phyloP scores from a whole-genome alignment of 2,329 filamentous ascomycete genomes.

The Thermochaetoides dissita region DNA sequence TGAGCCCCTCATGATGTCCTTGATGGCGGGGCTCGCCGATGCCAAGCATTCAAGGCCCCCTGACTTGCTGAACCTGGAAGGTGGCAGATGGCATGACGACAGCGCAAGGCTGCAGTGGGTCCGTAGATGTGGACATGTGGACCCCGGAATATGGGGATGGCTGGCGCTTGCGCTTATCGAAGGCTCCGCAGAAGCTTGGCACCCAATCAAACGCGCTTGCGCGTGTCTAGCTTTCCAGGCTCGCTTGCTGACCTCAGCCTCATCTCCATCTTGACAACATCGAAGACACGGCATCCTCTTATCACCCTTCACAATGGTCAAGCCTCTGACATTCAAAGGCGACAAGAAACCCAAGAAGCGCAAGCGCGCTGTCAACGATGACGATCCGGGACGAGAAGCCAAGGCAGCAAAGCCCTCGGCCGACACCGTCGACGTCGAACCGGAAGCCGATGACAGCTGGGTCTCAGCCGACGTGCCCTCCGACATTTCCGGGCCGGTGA shows the following conservation, averaged over 20 bases:
- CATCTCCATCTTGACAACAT: too few relatives aligned
- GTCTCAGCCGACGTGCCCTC: conserved; percentile 62
- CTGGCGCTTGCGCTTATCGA: too few relatives aligned
- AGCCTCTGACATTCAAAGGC: conserved; percentile 87
- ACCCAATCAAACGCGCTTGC: too few relatives aligned
- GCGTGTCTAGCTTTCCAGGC: too few relatives aligned
- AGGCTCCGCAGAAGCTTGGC: too few relatives aligned
- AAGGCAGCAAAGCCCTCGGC: conserved; percentile 23
- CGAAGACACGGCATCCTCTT: too few relatives aligned
- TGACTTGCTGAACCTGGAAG: conserved; percentile 11
- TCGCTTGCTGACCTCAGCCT: too few relatives aligned
- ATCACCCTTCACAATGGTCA: conserved; percentile 48
- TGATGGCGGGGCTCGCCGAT: conserved; percentile 6
- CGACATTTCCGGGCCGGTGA: conserved; percentile 69
- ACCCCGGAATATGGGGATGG: too few relatives aligned
- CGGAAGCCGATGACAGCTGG: conserved; percentile 66
- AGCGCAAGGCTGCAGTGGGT: too few relatives aligned
- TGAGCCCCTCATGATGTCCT: too few relatives aligned
- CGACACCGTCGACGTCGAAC: conserved; percentile 22
- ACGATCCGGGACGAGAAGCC: conserved; percentile 29
- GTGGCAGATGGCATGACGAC: conserved; percentile 4
- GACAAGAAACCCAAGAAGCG: conserved; percentile 91
- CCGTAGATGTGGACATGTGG: too few relatives aligned
- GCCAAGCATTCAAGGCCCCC: conserved; percentile 6
- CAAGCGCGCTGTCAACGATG: conserved; percentile 51